phyloP scores from a whole-genome alignment of 2,329 filamentous ascomycete genomes.

The Paracorniculantispora psalliotae region DNA sequence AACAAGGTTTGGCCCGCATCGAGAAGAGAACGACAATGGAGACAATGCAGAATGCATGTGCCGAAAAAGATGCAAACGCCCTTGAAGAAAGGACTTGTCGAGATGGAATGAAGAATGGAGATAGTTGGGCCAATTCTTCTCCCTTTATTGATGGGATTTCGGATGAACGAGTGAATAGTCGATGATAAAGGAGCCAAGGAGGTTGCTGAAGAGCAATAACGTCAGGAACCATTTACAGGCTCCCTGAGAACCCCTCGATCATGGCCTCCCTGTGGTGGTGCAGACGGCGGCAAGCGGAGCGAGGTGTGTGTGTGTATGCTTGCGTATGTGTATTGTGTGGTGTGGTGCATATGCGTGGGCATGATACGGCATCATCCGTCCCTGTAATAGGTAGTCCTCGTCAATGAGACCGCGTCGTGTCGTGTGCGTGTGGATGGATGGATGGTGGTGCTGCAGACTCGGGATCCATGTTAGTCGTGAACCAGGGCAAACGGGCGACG shows the following conservation, averaged over 20 bases:
- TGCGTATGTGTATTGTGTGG: background rate
- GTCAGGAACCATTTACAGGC: conserved; percentile 5
- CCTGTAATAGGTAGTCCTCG: background rate
- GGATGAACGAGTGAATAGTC: background rate
- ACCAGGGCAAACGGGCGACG: background rate
- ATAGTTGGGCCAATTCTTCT: background rate
- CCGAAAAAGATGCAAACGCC: background rate
- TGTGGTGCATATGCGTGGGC: background rate
- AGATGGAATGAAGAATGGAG: conserved; percentile 2
- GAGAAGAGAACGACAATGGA: too few relatives aligned
- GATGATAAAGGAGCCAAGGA: background rate
- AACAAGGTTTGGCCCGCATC: too few relatives aligned
- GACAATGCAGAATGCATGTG: too few relatives aligned
- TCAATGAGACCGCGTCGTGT: background rate
- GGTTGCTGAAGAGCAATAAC: background rate
- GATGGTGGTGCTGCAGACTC: background rate
- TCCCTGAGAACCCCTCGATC: conserved; percentile 1
- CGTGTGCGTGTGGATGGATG: background rate
- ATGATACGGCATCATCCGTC: background rate
- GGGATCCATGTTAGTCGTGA: background rate
- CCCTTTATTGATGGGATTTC: conserved; percentile 1
- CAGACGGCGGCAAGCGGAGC: too few relatives aligned
- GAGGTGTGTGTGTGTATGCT: too few relatives aligned
- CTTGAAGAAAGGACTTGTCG: background rate
- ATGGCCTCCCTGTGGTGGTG: conserved; percentile 2